Evolutionary conservation across 805 yeast species (phyloP).

Genomic region (Diddensiella transvaalensis): DNA sequence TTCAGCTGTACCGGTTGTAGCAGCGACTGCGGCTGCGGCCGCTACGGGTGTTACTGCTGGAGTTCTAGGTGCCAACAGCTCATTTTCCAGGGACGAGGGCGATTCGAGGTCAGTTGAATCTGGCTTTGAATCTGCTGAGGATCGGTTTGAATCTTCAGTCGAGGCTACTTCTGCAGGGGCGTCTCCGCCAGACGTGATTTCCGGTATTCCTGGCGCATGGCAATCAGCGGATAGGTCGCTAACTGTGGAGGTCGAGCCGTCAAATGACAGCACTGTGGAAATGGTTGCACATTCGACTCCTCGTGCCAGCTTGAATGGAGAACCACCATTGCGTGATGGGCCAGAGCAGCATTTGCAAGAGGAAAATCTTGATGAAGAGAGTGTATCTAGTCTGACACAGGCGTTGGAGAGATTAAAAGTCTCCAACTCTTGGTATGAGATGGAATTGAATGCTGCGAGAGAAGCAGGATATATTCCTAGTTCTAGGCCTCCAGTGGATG

Average conservation of each 20-base stretch:
- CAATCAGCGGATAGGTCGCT: conserved; percentile 4
- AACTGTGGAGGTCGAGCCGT: not conserved
- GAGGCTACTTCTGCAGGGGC: conserved; percentile 8
- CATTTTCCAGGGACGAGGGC: conserved; percentile 13
- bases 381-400: conserved; percentile 15
- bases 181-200: conserved; percentile 2
- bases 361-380: not conserved
- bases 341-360: not conserved
- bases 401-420: conserved; percentile 30
- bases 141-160: conserved; percentile 6
- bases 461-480: conserved; percentile 28
- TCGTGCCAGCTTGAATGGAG: conserved; percentile 1
- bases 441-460: conserved; percentile 27
- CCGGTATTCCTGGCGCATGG: conserved; percentile 23
- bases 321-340: not conserved
- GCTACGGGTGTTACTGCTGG: not conserved
- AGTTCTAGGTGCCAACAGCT: conserved; percentile 3
- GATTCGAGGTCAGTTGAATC: conserved; percentile 12
- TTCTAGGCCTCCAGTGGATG: conserved; percentile 28
- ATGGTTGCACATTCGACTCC: conserved; percentile 16
- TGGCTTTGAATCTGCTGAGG: conserved; percentile 20
- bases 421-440: conserved; percentile 31
- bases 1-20: conserved; percentile 3
- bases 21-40: conserved; percentile 3
- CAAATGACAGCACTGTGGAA: not conserved